phyloP scores from a whole-genome alignment of 2,329 filamentous ascomycete genomes.

The Fusarium begoniae region DNA sequence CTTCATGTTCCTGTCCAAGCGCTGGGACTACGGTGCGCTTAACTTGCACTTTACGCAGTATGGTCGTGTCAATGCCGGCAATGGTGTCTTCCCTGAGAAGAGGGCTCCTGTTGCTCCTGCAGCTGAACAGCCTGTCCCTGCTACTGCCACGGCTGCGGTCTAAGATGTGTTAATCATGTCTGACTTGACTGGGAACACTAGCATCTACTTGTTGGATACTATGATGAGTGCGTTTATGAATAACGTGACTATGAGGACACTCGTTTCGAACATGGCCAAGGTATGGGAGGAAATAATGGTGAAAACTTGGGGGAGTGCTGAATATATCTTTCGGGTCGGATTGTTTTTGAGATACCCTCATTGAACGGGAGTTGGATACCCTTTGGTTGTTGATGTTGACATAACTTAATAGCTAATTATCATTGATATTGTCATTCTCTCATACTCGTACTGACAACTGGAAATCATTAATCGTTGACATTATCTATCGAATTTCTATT shows the following conservation, averaged over 20 bases:
- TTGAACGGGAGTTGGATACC: conserved; percentile 31
- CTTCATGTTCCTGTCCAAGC: conserved; percentile 55
- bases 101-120: conserved; percentile 28
- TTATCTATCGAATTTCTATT: background rate
- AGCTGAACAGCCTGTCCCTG: conserved; percentile 11
- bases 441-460: background rate
- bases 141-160: conserved; percentile 20
- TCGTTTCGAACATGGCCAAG: background rate
- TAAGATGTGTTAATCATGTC: background rate
- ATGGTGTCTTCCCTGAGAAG: conserved; percentile 59
- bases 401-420: conserved; percentile 30
- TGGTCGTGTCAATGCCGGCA: conserved; percentile 56
- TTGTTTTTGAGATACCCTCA: conserved; percentile 35
- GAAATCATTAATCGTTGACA: background rate
- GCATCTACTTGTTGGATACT: background rate
- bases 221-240: background rate
- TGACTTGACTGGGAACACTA: background rate
- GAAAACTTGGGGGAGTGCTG: background rate
- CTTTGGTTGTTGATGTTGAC: background rate
- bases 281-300: background rate
- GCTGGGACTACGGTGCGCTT: conserved; percentile 62
- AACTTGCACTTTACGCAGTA: conserved; percentile 66
- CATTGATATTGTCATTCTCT: background rate
- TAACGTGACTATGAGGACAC: background rate
- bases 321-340: background rate